A percentile compares a stretch with the other conserved stretches of the same genome.
Conservation (phyloP, 768 basidiomycete species). For the Trametes punicea region DNA sequence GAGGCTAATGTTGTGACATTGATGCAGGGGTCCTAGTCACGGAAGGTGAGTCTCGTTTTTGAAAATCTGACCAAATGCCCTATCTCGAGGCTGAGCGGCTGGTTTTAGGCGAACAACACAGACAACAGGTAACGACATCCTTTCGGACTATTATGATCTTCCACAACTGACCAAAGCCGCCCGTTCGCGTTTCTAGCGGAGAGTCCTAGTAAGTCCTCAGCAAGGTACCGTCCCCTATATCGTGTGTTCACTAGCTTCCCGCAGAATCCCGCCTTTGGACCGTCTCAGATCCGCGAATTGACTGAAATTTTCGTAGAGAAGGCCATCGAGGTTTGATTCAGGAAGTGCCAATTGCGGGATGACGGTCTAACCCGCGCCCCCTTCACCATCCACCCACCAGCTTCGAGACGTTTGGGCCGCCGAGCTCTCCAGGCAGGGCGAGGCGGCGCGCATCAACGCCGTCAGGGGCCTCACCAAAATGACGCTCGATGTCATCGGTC, state of each 20-base stretch:
- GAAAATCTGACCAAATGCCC: not conserved
- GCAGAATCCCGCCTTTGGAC: constrained; percentile 66
- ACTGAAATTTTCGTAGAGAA: constrained; percentile 58
- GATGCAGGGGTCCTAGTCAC: constrained; percentile 46
- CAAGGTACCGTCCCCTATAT: not conserved
- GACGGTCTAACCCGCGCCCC: too few species aligned
- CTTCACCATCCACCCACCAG: constrained; percentile 3
- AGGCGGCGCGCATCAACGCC: constrained; percentile 29
- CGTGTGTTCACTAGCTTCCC: not conserved
- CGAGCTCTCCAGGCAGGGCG: constrained; percentile 30
- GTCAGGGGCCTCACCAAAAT: constrained; percentile 33
- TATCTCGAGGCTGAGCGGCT: not conserved
- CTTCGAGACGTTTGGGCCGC: constrained; percentile 23
- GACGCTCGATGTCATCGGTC: constrained; percentile 44
- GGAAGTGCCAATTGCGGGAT: too few species aligned
- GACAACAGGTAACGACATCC: constrained; percentile 33
- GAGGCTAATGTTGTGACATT: not conserved
- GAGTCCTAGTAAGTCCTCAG: constrained; percentile 29
- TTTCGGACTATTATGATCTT: too few species aligned
- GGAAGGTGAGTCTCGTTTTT: constrained; percentile 30
- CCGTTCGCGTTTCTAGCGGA: constrained; percentile 10
- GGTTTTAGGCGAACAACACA: constrained; percentile 34
- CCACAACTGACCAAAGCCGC: too few species aligned
- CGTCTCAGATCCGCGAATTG: constrained; percentile 53
- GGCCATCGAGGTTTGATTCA: constrained; percentile 40